These are phyloP conservation scores for Pythium scleroteichum DNA, from an alignment of 352 stramenopile species.

Conservation along the genomic window DNA sequence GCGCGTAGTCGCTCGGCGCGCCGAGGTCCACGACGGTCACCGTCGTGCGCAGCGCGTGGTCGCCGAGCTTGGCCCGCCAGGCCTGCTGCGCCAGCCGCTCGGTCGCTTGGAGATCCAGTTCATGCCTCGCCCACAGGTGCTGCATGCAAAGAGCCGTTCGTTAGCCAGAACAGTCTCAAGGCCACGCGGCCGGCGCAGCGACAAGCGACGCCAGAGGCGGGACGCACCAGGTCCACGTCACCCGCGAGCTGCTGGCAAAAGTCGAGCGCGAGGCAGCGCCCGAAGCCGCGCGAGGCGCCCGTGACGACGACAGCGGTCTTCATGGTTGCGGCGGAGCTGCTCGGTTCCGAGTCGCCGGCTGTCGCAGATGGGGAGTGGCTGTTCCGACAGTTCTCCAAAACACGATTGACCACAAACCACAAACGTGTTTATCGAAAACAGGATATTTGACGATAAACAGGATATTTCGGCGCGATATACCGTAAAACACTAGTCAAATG, in stretches of 20 bases:
- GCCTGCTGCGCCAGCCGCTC: slow-evolving; percentile 37
- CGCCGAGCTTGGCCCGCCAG: slow-evolving; percentile 25
- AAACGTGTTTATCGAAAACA: too few relatives aligned
- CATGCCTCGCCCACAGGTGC: slow-evolving; percentile 59
- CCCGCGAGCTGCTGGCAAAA: slow-evolving; percentile 48
- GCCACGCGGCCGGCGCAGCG: too few relatives aligned
- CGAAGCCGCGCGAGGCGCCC: slow-evolving; percentile 84
- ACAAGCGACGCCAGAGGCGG: too few relatives aligned
- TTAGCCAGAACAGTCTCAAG: too few relatives aligned
- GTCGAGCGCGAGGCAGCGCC: slow-evolving; percentile 67
- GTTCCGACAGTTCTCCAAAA: not conserved
- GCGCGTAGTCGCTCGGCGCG: slow-evolving; percentile 41
- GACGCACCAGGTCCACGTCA: slow-evolving; percentile 56
- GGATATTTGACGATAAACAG: slow-evolving; percentile 34
- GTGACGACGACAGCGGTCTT: slow-evolving; percentile 66
- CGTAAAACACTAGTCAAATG: too few relatives aligned
- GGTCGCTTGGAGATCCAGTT: slow-evolving; percentile 54
- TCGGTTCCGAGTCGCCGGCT: not conserved
- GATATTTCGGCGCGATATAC: slow-evolving; percentile 44
- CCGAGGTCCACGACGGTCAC: slow-evolving; percentile 49
- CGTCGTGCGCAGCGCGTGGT: slow-evolving; percentile 32
- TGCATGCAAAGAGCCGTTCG: too few relatives aligned
- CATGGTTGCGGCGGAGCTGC: slow-evolving; percentile 21
- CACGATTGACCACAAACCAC: not conserved
- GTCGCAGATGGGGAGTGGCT: not conserved